Conservation (phyloP, 768 basidiomycete species). For the Panaeolus cyanescens region DNA sequence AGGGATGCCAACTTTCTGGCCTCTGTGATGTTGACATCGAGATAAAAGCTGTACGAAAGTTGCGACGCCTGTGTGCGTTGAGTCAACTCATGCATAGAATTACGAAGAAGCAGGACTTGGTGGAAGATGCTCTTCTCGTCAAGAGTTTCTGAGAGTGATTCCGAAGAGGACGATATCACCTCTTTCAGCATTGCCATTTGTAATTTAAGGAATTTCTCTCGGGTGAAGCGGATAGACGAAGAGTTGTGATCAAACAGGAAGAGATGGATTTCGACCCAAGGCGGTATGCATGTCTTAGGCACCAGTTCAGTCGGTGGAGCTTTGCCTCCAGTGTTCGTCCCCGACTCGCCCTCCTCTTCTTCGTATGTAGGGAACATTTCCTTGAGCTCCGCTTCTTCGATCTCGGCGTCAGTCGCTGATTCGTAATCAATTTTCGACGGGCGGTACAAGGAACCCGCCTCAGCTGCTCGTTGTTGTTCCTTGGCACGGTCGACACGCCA, state of each 20-base stretch:
- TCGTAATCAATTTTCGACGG: conserved; percentile 54
- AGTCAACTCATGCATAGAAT: conserved; percentile 19
- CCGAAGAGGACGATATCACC: conserved; percentile 28
- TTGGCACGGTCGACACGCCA: conserved; percentile 84
- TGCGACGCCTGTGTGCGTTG: conserved; percentile 9
- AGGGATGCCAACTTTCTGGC: conserved; percentile 58
- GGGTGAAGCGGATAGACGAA: background rate
- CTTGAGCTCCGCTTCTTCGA: conserved; percentile 83
- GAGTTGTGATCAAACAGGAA: conserved; percentile 25
- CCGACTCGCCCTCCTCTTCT: conserved; percentile 22
- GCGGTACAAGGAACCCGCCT: conserved; percentile 78
- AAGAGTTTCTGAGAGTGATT: conserved; percentile 40
- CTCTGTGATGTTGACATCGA: conserved; percentile 74
- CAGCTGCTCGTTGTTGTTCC: conserved; percentile 62
- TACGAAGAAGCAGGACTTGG: conserved; percentile 52
- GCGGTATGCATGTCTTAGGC: conserved; percentile 28
- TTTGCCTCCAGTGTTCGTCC: conserved; percentile 7
- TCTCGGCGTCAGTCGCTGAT: conserved; percentile 65
- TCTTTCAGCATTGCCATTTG: conserved; percentile 29
- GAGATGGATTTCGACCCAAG: conserved; percentile 47
- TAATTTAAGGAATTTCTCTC: conserved; percentile 29
- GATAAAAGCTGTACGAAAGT: conserved; percentile 72
- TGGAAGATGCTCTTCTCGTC: conserved; percentile 54
- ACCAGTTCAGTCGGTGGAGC: conserved; percentile 11
- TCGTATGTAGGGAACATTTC: conserved; percentile 86